Percentiles rank a stretch among this genome's conserved stretches.
Conservation (phyloP, 495 filamentous ascomycete genomes). For the Hypoxylon cercidicola region DNA sequence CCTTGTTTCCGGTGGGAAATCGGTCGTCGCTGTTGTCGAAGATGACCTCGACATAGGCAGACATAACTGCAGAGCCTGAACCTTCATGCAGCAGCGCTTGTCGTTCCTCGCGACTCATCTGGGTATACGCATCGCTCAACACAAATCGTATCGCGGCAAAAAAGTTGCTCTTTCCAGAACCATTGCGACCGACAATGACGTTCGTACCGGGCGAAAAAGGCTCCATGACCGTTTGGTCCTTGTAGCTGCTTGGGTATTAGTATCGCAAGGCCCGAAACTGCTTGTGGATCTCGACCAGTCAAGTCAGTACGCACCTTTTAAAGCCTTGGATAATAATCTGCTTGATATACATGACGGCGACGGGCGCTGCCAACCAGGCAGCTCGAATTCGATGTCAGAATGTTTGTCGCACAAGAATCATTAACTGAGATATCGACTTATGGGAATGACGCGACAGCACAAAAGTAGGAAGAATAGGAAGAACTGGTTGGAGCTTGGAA, state of each 20-base stretch:
- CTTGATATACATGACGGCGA: slow-evolving; percentile 91
- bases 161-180: slow-evolving; percentile 99
- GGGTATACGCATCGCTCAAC: slow-evolving; percentile 95
- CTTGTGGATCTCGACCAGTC: neutral
- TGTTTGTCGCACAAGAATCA: slow-evolving; percentile 34
- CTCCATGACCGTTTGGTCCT: slow-evolving; percentile 98
- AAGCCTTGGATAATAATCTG: slow-evolving; percentile 99
- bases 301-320: slow-evolving; percentile 76
- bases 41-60: slow-evolving; percentile 97
- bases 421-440: slow-evolving; percentile 7
- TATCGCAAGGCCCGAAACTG: slow-evolving; percentile 9
- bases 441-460: slow-evolving; percentile 24
- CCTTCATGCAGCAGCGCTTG: slow-evolving; percentile 96
- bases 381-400: slow-evolving; percentile 40
- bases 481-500: slow-evolving; percentile 20
- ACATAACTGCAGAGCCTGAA: slow-evolving; percentile 97
- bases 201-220: slow-evolving; percentile 98
- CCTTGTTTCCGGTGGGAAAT: slow-evolving; percentile 92
- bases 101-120: slow-evolving; percentile 95
- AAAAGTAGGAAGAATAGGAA: slow-evolving; percentile 12
- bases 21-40: slow-evolving; percentile 98
- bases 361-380: slow-evolving; percentile 48
- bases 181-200: slow-evolving; percentile 99
- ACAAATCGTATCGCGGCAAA: slow-evolving; percentile 99
- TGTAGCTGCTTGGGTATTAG: slow-evolving; percentile 75